A percentile compares a stretch with the other conserved stretches of the same genome.
Conservation (phyloP, 257 asterid species). For the Rauvolfia tetraphylla region DNA sequence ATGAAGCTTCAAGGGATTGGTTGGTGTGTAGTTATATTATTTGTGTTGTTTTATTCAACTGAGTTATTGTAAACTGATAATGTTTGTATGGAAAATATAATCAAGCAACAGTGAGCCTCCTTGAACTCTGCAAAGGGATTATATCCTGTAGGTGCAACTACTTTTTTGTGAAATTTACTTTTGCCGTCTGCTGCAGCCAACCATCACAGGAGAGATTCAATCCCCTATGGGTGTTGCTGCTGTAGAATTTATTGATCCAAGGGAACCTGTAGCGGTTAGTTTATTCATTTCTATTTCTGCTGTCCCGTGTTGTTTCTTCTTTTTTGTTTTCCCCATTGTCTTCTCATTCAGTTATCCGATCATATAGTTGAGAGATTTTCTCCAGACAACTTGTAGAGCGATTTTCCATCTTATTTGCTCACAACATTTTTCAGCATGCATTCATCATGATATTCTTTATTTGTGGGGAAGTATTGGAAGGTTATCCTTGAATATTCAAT, state of each 20-base stretch:
- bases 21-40: constrained; percentile 48
- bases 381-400: not conserved
- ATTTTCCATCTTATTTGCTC: not conserved
- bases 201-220: constrained; percentile 77
- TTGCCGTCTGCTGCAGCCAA: constrained; percentile 59
- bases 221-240: constrained; percentile 86
- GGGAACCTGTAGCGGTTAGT: constrained; percentile 91
- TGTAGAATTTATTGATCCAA: constrained; percentile 94
- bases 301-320: not conserved
- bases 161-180: not conserved
- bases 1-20: constrained; percentile 97
- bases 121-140: not conserved
- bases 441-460: not conserved
- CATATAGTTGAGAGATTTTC: constrained; percentile 1
- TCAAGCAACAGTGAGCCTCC: not conserved
- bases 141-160: not conserved
- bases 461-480: not conserved
- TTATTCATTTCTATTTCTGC: constrained; percentile 20
- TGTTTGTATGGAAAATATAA: not conserved
- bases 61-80: not conserved
- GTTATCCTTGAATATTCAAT: not conserved
- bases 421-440: not conserved
- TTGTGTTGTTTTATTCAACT: not conserved
- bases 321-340: not conserved
- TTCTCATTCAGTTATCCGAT: not conserved